Base-by-base conservation (phyloP, 1,284 basidiomycete genomes). In the Neolentinus lepideus region DNA sequence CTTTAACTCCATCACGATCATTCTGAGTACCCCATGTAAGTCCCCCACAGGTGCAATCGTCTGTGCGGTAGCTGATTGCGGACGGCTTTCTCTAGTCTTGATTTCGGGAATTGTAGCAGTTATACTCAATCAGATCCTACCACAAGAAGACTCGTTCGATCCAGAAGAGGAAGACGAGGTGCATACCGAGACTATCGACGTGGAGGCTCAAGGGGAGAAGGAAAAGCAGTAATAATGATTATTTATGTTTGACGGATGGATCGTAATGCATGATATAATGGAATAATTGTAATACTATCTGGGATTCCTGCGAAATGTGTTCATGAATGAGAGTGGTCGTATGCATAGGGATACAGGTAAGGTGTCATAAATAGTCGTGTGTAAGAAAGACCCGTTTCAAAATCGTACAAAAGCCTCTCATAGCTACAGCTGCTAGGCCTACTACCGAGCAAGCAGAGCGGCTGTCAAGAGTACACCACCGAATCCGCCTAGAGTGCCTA, bases 1-100 rank as follows among this genome's bases (percentile, higher is more conserved):
- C 55, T 81, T 94, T 57, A 76, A 86, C 65, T 86, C 85, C 3
- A 90, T 94, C 60, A 84, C 84, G 25, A 92, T 93, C 62, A 70
- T 92, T 14, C 68, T 93, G 50, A 85, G 81, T 58, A 90, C 87
- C 1, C 88, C 88, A 47, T 90, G 88, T 89, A 67, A 72, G 86
- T 69, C 19, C 51, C 47, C 21, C 25, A 27, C 25, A 19, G 14
- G 31, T n/a, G 51, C 71, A 4, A 9, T 31, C 9, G 4, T 31
- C 21, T 24, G n/a, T 26, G 14, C n/a, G 14, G 24, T 50, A 14
- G 27, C 33, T 52, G 21, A 52, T 9, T 9, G 26, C 16, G 21
- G 3, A 21, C 25, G 51, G n/a, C n/a, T n/a, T n/a, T n/a, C n/a
- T 26, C 22, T 62, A 79, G 88, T 90, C 70, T 69, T 92, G 53